phyloP scores from a whole-genome alignment of 2,329 filamentous ascomycete genomes.

The Tolypocladium cylindrosporum region DNA sequence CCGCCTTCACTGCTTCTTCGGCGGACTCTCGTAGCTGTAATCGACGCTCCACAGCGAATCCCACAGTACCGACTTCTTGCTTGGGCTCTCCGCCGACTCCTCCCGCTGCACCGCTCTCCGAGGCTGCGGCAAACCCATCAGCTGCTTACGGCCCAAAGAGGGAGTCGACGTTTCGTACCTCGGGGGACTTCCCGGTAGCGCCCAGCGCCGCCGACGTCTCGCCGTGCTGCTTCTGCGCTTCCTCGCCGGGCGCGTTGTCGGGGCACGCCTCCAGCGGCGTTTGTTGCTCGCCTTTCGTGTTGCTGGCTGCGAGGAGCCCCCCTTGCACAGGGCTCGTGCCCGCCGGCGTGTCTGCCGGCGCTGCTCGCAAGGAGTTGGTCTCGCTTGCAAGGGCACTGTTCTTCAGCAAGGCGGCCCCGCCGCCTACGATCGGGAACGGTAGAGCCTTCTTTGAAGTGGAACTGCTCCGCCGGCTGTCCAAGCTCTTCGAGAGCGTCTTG shows the following conservation, averaged over 20 bases:
- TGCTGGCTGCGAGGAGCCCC: conserved; percentile 13
- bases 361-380: conserved; percentile 47
- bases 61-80: conserved; percentile 49
- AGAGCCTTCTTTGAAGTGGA: conserved; percentile 71
- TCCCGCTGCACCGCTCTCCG: conserved; percentile 25
- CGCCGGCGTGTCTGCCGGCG: conserved; percentile 29
- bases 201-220: conserved; percentile 14
- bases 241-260: neutral
- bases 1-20: conserved; percentile 12
- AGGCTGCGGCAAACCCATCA: conserved; percentile 17
- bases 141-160: conserved; percentile 36
- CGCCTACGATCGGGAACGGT: conserved; percentile 36
- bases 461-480: conserved; percentile 86
- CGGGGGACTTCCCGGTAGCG: conserved; percentile 19
- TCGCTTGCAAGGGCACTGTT: conserved; percentile 46
- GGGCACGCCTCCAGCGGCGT: conserved; percentile 4
- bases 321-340: conserved; percentile 31
- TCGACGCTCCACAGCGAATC: conserved; percentile 53
- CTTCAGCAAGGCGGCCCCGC: conserved; percentile 30
- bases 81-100: conserved; percentile 26
- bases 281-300: conserved; percentile 9
- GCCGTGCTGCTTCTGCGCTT: conserved; percentile 12
- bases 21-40: conserved; percentile 39
- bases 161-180: conserved; percentile 46
- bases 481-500: conserved; percentile 72